Percentiles rank a stretch among this genome's conserved stretches.
phyloP scores from a whole-genome alignment of 1,284 basidiomycete genomes.

The Rhodotorula sp. region DNA sequence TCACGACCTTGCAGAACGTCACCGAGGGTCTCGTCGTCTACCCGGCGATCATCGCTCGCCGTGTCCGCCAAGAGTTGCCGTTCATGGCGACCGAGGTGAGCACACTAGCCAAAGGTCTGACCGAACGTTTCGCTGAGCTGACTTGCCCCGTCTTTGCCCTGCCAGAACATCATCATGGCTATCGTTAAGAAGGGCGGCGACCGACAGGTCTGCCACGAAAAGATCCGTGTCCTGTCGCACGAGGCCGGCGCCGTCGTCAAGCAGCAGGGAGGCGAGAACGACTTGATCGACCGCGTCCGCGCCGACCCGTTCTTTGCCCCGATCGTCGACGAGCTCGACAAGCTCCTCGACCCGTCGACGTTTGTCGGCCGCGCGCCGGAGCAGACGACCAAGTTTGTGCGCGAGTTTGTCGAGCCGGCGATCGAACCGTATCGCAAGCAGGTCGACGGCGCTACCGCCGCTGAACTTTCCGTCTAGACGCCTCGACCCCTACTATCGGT shows the following conservation, averaged over 20 bases:
- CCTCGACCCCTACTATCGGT: not conserved
- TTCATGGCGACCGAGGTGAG: constrained; percentile 69
- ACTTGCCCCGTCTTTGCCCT: constrained; percentile 51
- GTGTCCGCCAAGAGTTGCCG: constrained; percentile 90
- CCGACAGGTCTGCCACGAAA: constrained; percentile 94
- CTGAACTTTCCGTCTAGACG: constrained; percentile 55
- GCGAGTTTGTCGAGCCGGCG: constrained; percentile 86
- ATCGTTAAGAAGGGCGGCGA: constrained; percentile 93
- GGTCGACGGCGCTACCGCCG: constrained; percentile 61
- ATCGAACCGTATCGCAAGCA: constrained; percentile 64
- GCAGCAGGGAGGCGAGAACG: constrained; percentile 90
- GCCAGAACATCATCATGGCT: constrained; percentile 96
- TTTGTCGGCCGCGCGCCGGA: constrained; percentile 89
- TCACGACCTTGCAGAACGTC: constrained; percentile 94
- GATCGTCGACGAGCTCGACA: constrained; percentile 55
- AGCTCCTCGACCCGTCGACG: constrained; percentile 68
- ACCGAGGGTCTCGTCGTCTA: constrained; percentile 97
- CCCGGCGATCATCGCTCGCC: constrained; percentile 87
- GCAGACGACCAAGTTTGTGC: constrained; percentile 85
- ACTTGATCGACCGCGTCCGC: constrained; percentile 84
- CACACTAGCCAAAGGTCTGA: not conserved
- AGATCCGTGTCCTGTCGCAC: constrained; percentile 94
- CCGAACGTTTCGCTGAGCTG: not conserved
- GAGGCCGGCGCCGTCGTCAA: constrained; percentile 94
- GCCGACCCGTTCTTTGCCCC: constrained; percentile 64